Base-by-base conservation (phyloP, 495 filamentous ascomycete genomes). In the Tuber melanosporum region DNA sequence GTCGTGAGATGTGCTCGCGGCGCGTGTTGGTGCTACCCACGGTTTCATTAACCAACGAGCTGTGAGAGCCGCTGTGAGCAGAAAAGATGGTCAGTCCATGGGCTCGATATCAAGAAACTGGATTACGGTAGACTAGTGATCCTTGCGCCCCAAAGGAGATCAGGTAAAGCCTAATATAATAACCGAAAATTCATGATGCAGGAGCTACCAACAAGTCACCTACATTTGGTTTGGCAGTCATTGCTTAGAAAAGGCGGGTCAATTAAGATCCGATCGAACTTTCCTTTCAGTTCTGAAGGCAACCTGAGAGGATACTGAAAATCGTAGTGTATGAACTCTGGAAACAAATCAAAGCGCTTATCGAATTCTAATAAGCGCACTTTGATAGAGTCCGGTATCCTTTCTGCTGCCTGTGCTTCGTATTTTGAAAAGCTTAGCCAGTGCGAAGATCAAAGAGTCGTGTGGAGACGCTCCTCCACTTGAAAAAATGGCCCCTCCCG, bases 211-310 rank as follows among this genome's bases (percentile, higher is more conserved):
- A 36, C 26, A 66, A 36, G 26, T 66, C 7, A 81, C 83, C 47
- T 82, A 91, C 91, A 85, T 86, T 94, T 94, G 0, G 92, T 92
- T 78, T 95, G 92, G 83, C 92, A 95, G 77, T 95, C 91, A 78
- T 91, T 87, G 79, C 88, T 91, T 12, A 94, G 85, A 77, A 94
- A 95, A 3, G 92, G 92, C 0, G 92, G 92, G 83, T 95, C 92
- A 77, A 87, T 88, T 75, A 94, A 89, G 74, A 94, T 87, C 70
- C 89, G 86, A 83, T 93, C 89, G 52, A 89, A 89, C 45, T 82
- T 85, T 32, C 88, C 89, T 81, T 92, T 93, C 39, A 94, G 82
- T 20, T 89, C 83, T 5, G 81, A 85, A 87, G 62, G 75, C 9
- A 92, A 89, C 75, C 87, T 88, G 44, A 91, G 82, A 1, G 92